Evolutionary conservation across 2,329 filamentous ascomycete genomes (phyloP).

Genomic region (Alternaria postmessia): DNA sequence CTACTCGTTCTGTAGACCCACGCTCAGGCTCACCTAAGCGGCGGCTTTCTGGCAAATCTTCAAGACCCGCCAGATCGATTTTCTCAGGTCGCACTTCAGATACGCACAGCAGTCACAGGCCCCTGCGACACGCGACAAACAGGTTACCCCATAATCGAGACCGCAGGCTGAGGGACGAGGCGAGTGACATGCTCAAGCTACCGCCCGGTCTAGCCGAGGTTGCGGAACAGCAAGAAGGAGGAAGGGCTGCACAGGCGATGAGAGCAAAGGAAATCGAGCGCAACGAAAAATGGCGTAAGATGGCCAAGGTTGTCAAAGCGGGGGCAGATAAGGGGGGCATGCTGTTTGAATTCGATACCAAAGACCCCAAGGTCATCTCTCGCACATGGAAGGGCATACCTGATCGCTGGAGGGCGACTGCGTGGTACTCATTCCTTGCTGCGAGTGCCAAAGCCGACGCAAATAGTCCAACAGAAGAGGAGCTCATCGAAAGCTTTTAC

Average conservation of each 20-base stretch:
- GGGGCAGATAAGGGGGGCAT: slow-evolving; percentile 66
- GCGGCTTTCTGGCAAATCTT: slow-evolving; percentile 54
- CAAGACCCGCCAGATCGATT: slow-evolving; percentile 52
- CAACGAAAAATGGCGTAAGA: slow-evolving; percentile 73
- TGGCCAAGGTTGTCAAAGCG: slow-evolving; percentile 62
- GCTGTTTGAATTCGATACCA: slow-evolving; percentile 80
- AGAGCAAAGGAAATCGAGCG: slow-evolving; percentile 68
- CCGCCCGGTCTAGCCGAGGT: slow-evolving; percentile 62
- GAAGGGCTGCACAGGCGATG: slow-evolving; percentile 57
- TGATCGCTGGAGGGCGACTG: slow-evolving; percentile 90
- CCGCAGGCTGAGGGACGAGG: slow-evolving; percentile 65
- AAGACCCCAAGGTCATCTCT: slow-evolving; percentile 80
- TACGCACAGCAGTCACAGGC: slow-evolving; percentile 49
- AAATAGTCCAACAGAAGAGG: slow-evolving; percentile 70
- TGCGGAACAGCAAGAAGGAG: slow-evolving; percentile 55
- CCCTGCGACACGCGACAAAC: slow-evolving; percentile 62
- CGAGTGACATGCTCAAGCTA: slow-evolving; percentile 70
- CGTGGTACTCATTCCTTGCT: slow-evolving; percentile 92
- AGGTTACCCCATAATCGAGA: slow-evolving; percentile 62
- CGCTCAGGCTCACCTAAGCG: slow-evolving; percentile 50
- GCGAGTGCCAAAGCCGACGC: slow-evolving; percentile 73
- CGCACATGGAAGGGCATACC: slow-evolving; percentile 98
- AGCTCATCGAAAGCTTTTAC: slow-evolving; percentile 75
- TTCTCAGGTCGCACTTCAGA: slow-evolving; percentile 53
- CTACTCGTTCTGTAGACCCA: slow-evolving; percentile 53